These are phyloP conservation scores for Diplotaxis tenuifolia DNA, from an alignment of 345 rosid genomes.

Conservation along the genomic window DNA sequence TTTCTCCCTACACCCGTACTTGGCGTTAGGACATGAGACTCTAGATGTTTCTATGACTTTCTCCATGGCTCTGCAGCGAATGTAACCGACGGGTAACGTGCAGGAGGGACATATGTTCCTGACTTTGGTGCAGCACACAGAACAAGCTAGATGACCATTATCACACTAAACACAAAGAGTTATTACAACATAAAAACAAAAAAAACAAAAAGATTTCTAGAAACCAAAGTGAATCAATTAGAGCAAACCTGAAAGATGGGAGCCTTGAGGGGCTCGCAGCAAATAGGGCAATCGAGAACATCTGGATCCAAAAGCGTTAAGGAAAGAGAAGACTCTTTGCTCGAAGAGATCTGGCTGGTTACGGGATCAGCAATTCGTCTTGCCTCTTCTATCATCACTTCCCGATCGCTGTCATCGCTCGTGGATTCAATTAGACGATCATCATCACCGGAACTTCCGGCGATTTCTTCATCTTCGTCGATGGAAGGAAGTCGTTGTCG, in stretches of 20 bases:
- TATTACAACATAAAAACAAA: not conserved
- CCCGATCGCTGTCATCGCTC: constrained; percentile 21
- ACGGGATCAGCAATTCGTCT: not conserved
- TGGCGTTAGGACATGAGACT: constrained; percentile 44
- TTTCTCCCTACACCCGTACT: constrained; percentile 47
- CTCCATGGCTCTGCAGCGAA: constrained; percentile 60
- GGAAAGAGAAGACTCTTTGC: constrained; percentile 11
- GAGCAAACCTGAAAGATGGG: constrained; percentile 33
- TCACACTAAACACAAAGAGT: constrained; percentile 44
- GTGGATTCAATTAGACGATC: not conserved
- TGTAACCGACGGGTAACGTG: constrained; percentile 48
- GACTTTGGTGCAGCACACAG: constrained; percentile 49
- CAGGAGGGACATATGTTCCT: constrained; percentile 52
- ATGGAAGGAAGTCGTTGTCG: constrained; percentile 33
- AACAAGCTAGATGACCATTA: constrained; percentile 65
- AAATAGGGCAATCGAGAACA: constrained; percentile 36
- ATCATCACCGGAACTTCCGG: constrained; percentile 26
- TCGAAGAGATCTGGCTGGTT: constrained; percentile 3
- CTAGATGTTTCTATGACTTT: constrained; percentile 47
- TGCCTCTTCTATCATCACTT: not conserved
- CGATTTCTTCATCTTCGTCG: constrained; percentile 27
- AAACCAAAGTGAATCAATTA: not conserved
- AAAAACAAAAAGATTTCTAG: not conserved
- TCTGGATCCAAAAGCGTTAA: constrained; percentile 31
- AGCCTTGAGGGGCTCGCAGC: constrained; percentile 27